Evolutionary conservation across 1,284 basidiomycete genomes (phyloP), one percentile per base, ranked within the genome.

Genomic region (Rhodofomes roseus): DNA sequence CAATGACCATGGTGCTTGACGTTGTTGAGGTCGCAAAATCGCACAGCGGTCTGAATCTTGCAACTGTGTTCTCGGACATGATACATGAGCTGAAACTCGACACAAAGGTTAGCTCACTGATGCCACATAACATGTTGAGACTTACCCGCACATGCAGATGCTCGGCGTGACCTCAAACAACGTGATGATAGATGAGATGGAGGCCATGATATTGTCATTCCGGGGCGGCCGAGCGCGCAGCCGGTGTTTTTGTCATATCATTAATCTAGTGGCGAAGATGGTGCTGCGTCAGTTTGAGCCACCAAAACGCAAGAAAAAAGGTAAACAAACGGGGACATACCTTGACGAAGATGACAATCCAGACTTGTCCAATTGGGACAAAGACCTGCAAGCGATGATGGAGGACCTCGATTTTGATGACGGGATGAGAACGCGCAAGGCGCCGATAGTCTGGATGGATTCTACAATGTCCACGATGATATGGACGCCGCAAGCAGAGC

Each of bases 201-300:
- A 34, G 23, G 16, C 41, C 4, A 20, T 63, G 9, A 34, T 68
- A 5, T n/a, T 23, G 1, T 54, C 53, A 1, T 66, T 65, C 34
- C 46, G 25, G 23, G 62, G 65, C 1, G 44, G 34, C 1, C 23
- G 57, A 14, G 65, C 59, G 29, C 63, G 60, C 4, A 63, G 63
- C 0, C 53, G 65, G 2, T 74, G 73, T 63, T 72, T 74, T 51
- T 60, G 56, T 2, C 76, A 79, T 43, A 66, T 76, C 2, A 53
- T 68, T 1, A 75, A 74, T 48, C 65, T 79, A 0, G 62, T 70
- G 1, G 74, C 66, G 0, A 73, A 75, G 54, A 41, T 46, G 1
- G 5, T 66, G 0, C 18, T 66, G 0, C 20, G 40, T 0, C 59
- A 62, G 23, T 68, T 69, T 56, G 63, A 68, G 22, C 41, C 60